Percentiles rank a stretch among this genome's conserved stretches.
These are phyloP conservation scores for Sarocladium strictum DNA, from an alignment of 2,329 filamentous ascomycete species.

Conservation along the genomic window DNA sequence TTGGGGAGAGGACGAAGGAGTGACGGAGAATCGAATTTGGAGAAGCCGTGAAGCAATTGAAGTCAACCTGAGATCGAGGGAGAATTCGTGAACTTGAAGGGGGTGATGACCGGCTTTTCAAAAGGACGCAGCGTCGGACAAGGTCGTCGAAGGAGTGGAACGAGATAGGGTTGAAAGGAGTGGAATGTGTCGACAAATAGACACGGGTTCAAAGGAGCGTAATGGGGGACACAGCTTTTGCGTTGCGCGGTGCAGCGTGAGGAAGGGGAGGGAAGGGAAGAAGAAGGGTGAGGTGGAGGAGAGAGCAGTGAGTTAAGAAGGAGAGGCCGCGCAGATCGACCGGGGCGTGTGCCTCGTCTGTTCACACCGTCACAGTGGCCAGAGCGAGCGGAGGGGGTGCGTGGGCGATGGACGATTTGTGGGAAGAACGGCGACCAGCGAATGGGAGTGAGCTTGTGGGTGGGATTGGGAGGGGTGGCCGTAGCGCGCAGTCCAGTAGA, in stretches of 20 bases:
- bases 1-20: conserved; percentile 2
- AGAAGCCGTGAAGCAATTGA: conserved; percentile 4
- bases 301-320: conserved; percentile 4
- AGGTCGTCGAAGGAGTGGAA: conserved; percentile 12
- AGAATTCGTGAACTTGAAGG: neutral
- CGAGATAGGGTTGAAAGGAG: conserved; percentile 13
- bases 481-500: neutral
- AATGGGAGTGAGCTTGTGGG: neutral
- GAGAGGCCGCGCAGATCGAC: conserved; percentile 6
- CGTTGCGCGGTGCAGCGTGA: conserved; percentile 9
- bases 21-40: conserved; percentile 4
- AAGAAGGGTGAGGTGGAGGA: neutral
- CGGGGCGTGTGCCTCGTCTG: conserved; percentile 3
- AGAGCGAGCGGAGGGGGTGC: neutral
- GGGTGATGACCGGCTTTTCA: neutral
- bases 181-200: conserved; percentile 12
- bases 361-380: neutral
- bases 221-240: conserved; percentile 12
- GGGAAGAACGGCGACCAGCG: neutral
- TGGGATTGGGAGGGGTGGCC: conserved; percentile 1
- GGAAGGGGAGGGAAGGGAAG: conserved; percentile 1
- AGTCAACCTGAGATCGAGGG: conserved; percentile 4
- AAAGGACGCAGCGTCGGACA: conserved; percentile 10
- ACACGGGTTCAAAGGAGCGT: conserved; percentile 11
- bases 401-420: neutral